phyloP scores from a whole-genome alignment of 495 filamentous ascomycete genomes.

The Tuber borchii region DNA sequence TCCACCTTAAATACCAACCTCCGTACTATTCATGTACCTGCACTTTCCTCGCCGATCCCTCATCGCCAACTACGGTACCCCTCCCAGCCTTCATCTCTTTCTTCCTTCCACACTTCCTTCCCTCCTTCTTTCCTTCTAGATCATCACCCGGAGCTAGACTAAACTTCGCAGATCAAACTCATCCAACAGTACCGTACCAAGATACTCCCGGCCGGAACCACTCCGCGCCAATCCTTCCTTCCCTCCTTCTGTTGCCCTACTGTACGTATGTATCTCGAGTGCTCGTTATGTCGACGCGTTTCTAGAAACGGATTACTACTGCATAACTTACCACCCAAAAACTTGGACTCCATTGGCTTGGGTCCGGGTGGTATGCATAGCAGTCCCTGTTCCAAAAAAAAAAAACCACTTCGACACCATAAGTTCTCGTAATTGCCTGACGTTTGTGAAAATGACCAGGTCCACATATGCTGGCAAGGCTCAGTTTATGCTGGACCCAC shows the following conservation, averaged over 20 bases:
- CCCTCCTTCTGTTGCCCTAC: not conserved
- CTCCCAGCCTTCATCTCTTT: not conserved
- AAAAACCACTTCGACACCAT: not conserved
- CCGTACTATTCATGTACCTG: not conserved
- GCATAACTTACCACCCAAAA: not conserved
- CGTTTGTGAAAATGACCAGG: no score
- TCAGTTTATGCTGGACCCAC: no score
- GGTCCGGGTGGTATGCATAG: not conserved
- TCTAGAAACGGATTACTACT: not conserved
- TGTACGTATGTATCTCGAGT: not conserved
- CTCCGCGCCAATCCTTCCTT: no score
- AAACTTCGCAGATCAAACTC: not conserved
- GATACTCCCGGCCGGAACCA: not conserved
- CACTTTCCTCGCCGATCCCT: not conserved
- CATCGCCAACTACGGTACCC: not conserved
- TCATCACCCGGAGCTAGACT: not conserved
- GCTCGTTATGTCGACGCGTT: not conserved
- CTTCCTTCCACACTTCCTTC: not conserved
- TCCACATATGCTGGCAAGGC: no score
- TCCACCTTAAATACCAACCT: not conserved
- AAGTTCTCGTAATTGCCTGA: no score
- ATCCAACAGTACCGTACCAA: not conserved
- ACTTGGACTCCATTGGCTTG: not conserved
- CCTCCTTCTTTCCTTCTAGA: not conserved
- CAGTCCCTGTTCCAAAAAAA: not conserved